Base-by-base conservation (phyloP, 2,329 filamentous ascomycete genomes). In the Fusarium sp. region DNA sequence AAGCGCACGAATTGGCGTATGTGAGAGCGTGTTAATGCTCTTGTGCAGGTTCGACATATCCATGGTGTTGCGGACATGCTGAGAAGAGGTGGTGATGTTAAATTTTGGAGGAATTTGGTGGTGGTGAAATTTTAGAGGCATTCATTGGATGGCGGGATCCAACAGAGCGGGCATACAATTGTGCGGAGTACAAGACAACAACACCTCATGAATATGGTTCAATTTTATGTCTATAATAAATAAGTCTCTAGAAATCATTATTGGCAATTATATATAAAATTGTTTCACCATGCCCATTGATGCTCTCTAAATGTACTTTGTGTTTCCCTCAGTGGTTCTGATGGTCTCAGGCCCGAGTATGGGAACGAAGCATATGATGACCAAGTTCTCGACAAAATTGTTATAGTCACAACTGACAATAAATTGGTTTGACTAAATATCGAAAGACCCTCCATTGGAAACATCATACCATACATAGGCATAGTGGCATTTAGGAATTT, bases 41-140 rank as follows among this genome's bases (percentile, higher is more conserved):
- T 72, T 18, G 77, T 76, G 77, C 82, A 84, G 75, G 79, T 80
- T 35, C 80, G 75, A 58, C 82, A 84, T 67, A 82, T 78, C 82
- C 82, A 83, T 75, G 81, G 81, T 28, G 78, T 71, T 44, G 76
- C 50, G 17, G 78, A 77, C 82, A 83, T 83, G 76, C 66, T 73
- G 30, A 60, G 42, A 48, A 48, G 63, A 24, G 41, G n/a, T 55
- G 64, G 13, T 70, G 58, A 36, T 69, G 48, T 63, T 26, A 26
- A 26, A 26, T 26, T 26, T 26, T 26, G 24, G 24, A 26, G 24
- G 26, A 26, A 26, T 26, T 26, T 26, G 26, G 26, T 26, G 26
- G 26, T 26, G 26, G 26, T 26, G 26, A 26, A 26, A 26, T 26
- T 26, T 26, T 26, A 26, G 69, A 76, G 61, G 62, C 51, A 55